Evolutionary conservation across 805 yeast genomes (phyloP).

Genomic region (Pichia exigua): DNA sequence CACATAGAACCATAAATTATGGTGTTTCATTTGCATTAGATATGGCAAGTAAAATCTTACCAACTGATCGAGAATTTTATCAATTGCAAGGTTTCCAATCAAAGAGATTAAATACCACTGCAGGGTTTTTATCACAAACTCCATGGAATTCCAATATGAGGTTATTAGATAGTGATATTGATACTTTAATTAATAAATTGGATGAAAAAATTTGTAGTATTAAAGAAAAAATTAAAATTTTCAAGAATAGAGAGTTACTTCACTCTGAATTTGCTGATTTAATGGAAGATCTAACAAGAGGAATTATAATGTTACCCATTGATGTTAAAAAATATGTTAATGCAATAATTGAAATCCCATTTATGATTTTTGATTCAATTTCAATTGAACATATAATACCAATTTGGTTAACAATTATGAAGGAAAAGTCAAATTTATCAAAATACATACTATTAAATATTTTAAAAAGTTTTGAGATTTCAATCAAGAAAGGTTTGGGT

Average conservation of each 20-base stretch:
- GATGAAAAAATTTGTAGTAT: slow-evolving; percentile 10
- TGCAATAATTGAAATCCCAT: slow-evolving; percentile 62
- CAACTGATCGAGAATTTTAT: slow-evolving; percentile 58
- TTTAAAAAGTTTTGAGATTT: slow-evolving; percentile 56
- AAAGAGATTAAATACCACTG: slow-evolving; percentile 45
- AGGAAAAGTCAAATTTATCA: slow-evolving; percentile 54
- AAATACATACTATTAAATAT: slow-evolving; percentile 61
- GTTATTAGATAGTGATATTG: slow-evolving; percentile 25
- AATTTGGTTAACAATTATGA: slow-evolving; percentile 76
- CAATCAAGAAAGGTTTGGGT: slow-evolving; percentile 55
- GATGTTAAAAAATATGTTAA: slow-evolving; percentile 41
- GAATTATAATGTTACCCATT: slow-evolving; percentile 31
- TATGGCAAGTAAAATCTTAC: slow-evolving; percentile 69
- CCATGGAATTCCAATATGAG: slow-evolving; percentile 44
- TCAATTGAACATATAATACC: slow-evolving; percentile 58
- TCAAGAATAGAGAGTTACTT: not conserved
- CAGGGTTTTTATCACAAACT: slow-evolving; percentile 70
- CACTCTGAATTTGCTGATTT: slow-evolving; percentile 32
- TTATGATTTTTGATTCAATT: slow-evolving; percentile 50
- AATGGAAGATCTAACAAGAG: slow-evolving; percentile 35
- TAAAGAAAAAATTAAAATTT: not conserved
- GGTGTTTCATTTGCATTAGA: slow-evolving; percentile 91
- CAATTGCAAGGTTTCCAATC: slow-evolving; percentile 30
- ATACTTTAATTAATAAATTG: slow-evolving; percentile 16
- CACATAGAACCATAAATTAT: slow-evolving; percentile 39